These are phyloP conservation scores for Eucalyptus sp. DNA, from an alignment of 345 rosid genomes.

Conservation along the genomic window DNA sequence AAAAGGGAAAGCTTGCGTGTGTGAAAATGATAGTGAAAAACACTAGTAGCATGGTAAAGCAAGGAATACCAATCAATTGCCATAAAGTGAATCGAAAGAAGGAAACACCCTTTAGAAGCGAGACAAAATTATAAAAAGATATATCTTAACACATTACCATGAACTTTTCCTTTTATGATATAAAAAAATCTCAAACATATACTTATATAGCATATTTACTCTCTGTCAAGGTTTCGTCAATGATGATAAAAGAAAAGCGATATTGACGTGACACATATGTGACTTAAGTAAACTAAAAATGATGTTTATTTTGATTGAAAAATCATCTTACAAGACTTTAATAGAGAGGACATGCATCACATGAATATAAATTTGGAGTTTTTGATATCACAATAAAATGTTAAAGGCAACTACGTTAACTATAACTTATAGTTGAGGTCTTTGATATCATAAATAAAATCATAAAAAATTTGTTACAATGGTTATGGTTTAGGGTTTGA, in stretches of 20 bases:
- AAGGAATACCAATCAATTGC: background rate
- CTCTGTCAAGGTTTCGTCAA: background rate
- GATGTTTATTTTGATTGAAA: background rate
- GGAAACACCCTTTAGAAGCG: background rate
- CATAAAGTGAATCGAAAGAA: background rate
- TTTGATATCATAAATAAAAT: too few species aligned
- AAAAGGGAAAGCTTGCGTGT: background rate
- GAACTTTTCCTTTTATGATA: background rate
- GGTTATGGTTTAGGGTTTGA: background rate
- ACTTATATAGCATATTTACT: rapidly evolving
- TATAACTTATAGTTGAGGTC: too few species aligned
- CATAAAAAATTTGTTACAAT: background rate
- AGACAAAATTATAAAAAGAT: background rate
- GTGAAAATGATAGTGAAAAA: background rate
- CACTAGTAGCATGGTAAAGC: background rate
- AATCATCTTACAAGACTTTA: background rate
- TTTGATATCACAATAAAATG: background rate
- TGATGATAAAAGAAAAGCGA: rapidly evolving
- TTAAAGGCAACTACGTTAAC: background rate
- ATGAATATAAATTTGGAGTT: background rate
- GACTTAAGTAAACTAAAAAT: background rate
- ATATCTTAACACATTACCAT: background rate
- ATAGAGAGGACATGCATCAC: rapidly evolving
- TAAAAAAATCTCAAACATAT: background rate
- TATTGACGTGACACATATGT: rapidly evolving